Conservation (phyloP, 371 early-diverging fungal genomes). For the Dentiscutata heterogama region DNA sequence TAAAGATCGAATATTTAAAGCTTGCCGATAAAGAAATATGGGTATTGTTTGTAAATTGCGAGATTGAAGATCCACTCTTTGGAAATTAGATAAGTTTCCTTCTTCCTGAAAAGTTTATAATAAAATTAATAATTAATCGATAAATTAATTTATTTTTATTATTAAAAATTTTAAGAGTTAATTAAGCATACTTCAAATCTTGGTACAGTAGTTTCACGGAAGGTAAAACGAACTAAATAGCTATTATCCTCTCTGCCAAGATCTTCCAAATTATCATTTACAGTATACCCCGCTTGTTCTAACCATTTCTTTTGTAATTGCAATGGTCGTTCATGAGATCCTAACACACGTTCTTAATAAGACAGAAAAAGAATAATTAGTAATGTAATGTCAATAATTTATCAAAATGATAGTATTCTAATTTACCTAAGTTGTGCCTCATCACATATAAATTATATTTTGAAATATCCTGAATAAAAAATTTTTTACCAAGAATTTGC, state of each 20-base stretch:
- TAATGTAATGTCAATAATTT: neutral
- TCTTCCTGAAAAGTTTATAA: slow-evolving; percentile 49
- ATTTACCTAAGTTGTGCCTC: slow-evolving; percentile 66
- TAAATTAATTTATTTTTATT: neutral
- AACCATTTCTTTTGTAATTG: slow-evolving; percentile 74
- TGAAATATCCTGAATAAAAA: slow-evolving; percentile 79
- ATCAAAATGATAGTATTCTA: neutral
- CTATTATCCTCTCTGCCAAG: slow-evolving; percentile 88
- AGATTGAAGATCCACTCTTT: slow-evolving; percentile 70
- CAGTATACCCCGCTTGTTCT: slow-evolving; percentile 82
- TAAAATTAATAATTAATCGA: neutral
- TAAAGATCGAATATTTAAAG: slow-evolving; percentile 71
- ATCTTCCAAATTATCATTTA: slow-evolving; percentile 79
- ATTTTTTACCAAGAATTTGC: slow-evolving; percentile 76
- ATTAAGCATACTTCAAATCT: slow-evolving; percentile 50
- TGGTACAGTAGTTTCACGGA: slow-evolving; percentile 72
- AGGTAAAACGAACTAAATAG: slow-evolving; percentile 81
- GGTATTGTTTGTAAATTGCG: slow-evolving; percentile 79
- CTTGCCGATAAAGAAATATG: slow-evolving; percentile 72
- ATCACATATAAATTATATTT: slow-evolving; percentile 76
- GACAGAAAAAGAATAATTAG: neutral
- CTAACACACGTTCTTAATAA: slow-evolving; percentile 68
- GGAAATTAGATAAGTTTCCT: slow-evolving; percentile 50
- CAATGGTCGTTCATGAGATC: slow-evolving; percentile 75
- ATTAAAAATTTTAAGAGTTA: neutral